Conservation (phyloP, 202 grass and related monocot species). For the Carex arenaria region DNA sequence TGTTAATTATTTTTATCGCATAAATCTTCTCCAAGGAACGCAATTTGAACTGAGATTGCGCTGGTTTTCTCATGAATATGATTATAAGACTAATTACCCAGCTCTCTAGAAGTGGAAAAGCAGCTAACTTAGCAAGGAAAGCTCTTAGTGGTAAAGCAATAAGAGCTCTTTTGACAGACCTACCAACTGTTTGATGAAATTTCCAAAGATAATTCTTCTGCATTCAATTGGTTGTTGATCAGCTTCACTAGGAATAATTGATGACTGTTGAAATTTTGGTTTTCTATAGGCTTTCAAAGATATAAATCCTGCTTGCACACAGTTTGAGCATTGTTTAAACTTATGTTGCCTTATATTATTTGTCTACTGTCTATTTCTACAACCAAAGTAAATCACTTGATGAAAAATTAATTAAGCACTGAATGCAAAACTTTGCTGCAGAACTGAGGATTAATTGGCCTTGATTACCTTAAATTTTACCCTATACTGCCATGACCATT, state of each 20-base stretch:
- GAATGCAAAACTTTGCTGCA: neutral
- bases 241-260: neutral
- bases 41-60: neutral
- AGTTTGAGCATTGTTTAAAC: slow-evolving; percentile 71
- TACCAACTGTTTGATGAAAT: slow-evolving; percentile 43
- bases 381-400: neutral
- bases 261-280: slow-evolving; percentile 21
- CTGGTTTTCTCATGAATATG: neutral
- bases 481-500: too few species aligned
- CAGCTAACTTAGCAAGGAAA: neutral
- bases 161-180: neutral
- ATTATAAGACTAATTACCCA: neutral
- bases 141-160: neutral
- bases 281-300: neutral
- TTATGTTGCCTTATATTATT: neutral
- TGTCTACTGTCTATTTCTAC: neutral
- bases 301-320: slow-evolving; percentile 85
- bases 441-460: neutral
- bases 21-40: neutral
- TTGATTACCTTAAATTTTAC: too few species aligned
- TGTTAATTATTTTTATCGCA: neutral
- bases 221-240: neutral
- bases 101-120: neutral
- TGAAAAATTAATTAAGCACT: neutral
- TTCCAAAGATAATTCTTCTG: neutral